A percentile compares a stretch with the other conserved stretches of the same genome.
These are phyloP conservation scores for Penicillium antarcticum DNA, from an alignment of 495 filamentous ascomycete genomes.

Conservation along the genomic window DNA sequence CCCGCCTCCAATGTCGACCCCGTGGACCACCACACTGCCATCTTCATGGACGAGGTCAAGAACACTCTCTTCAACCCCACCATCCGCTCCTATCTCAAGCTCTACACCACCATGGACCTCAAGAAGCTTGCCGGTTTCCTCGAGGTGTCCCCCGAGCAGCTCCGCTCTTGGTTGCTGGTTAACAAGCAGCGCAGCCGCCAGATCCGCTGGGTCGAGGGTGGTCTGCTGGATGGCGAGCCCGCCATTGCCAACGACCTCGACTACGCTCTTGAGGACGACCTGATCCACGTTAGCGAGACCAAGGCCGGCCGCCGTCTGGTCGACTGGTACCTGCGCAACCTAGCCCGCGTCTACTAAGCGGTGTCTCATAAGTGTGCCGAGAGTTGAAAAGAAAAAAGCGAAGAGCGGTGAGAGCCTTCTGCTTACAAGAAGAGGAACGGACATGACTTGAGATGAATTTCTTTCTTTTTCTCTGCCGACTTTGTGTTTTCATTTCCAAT, in stretches of 20 bases:
- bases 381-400: constrained; percentile 19
- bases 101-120: constrained; percentile 99
- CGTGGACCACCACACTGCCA: constrained; percentile 89
- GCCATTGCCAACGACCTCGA: constrained; percentile 90
- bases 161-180: constrained; percentile 85
- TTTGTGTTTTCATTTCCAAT: constrained; percentile 17
- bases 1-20: constrained; percentile 92
- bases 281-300: constrained; percentile 97
- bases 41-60: constrained; percentile 99
- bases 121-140: constrained; percentile 98
- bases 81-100: constrained; percentile 94
- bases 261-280: constrained; percentile 93
- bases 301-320: constrained; percentile 96
- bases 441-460: constrained; percentile 34
- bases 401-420: constrained; percentile 21
- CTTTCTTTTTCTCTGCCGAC: constrained; percentile 25
- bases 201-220: constrained; percentile 88
- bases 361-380: constrained; percentile 11
- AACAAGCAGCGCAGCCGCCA: constrained; percentile 99
- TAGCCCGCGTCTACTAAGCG: constrained; percentile 81
- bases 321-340: constrained; percentile 97
- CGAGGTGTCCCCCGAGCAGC: constrained; percentile 87
- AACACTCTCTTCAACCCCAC: constrained; percentile 93
- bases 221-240: constrained; percentile 85
- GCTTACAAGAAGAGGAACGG: constrained; percentile 27